Evolutionary conservation across 2,329 filamentous ascomycete species (phyloP), one percentile per base, ranked within the genome.

Genomic region (Cordyceps militaris): DNA sequence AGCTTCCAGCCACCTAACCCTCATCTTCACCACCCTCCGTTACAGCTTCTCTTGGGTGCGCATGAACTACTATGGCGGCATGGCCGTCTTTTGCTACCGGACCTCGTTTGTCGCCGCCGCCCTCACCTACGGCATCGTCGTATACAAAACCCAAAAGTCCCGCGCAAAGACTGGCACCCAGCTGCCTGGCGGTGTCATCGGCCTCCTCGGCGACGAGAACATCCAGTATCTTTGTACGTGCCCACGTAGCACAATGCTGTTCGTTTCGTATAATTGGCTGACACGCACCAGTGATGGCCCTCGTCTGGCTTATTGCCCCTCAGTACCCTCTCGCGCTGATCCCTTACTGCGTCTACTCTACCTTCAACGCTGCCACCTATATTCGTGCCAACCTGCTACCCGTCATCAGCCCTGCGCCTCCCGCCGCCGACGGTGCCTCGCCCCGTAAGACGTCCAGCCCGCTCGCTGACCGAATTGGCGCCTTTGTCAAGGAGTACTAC

Each of bases 291-390:
- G 92, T 84, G 66, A 92, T 97, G 89, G 91, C 92, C 58, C 81
- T 97, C 61, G 84, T 97, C 67, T 99, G 94, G 94, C 89, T 99
- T 66, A 87, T 93, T 74, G 86, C 87, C 61, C 88, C 89, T 66
- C 92, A 97, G 77, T 88, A 95, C 67, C 86, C 91, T 38, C 81
- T 97, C 66, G 94, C 94, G 57, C 83, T 99, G 67, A 84, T 97
- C 57, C 94, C 94, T 28, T 99, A 96, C 78, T 87, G 86, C 66
- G 90, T 99, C 74, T 99, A 97, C 83, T 97, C 93, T 59, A 76
- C 97, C 74, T 99, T 99, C 86, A 94, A 99, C 77, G 91, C 97
- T 65, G 90, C 92, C 61, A 97, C 94, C 63, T 99, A 99, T 77
- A 89, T 89, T 64, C 91, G 94, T 73, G 88, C 89, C 72, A 96